These are phyloP conservation scores for Cytospora piceae DNA, from an alignment of 2,329 filamentous ascomycete genomes.

Conservation along the genomic window DNA sequence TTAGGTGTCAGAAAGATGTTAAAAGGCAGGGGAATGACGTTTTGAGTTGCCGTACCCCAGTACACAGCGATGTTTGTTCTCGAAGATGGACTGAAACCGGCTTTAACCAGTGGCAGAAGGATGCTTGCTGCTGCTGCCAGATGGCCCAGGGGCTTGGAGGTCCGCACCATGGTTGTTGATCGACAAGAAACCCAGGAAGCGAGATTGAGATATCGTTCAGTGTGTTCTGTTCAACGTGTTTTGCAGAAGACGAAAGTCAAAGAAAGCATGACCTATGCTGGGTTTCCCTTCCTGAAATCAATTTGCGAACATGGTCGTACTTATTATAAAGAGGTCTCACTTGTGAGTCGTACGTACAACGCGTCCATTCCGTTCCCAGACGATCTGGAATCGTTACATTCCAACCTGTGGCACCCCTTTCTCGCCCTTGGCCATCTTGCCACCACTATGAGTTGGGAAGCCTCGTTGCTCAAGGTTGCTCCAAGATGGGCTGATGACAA, in stretches of 20 bases:
- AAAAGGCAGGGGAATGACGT: slow-evolving; percentile 12
- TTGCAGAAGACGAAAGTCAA: no score
- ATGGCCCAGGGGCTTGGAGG: neutral
- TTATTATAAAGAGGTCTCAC: slow-evolving; percentile 19
- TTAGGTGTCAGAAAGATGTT: neutral
- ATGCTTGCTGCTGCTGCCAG: slow-evolving; percentile 4
- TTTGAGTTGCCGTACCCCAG: slow-evolving; percentile 55
- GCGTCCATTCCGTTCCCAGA: slow-evolving; percentile 1
- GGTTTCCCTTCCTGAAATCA: neutral
- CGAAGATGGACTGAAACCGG: slow-evolving; percentile 51
- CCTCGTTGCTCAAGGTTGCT: slow-evolving; percentile 2
- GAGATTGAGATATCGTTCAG: neutral
- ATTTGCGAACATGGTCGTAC: neutral
- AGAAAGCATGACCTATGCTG: neutral
- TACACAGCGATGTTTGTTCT: slow-evolving; percentile 65
- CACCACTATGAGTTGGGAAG: neutral
- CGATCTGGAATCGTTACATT: slow-evolving; percentile 22
- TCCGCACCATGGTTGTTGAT: slow-evolving; percentile 13
- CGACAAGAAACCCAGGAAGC: neutral
- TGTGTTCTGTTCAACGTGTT: no score
- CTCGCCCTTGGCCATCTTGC: slow-evolving; percentile 7
- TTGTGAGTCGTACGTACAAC: slow-evolving; percentile 7
- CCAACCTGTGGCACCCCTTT: slow-evolving; percentile 27
- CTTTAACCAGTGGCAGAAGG: slow-evolving; percentile 39
- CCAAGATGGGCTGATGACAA: slow-evolving; percentile 6